Conservation (phyloP, 1,284 basidiomycete species). For the Hymenochaete sp. region DNA sequence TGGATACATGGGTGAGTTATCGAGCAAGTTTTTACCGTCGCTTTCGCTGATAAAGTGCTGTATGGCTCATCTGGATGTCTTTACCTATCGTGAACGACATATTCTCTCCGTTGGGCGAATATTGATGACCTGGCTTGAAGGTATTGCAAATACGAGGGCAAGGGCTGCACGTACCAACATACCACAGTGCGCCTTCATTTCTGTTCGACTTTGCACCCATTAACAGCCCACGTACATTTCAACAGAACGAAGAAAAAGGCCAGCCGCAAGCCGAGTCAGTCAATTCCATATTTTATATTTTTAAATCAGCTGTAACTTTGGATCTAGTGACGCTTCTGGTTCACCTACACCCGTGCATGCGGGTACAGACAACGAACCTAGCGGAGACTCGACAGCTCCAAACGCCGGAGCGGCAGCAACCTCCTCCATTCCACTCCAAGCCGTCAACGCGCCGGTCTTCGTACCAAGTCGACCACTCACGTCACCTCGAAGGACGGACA, state of each 20-base stretch:
- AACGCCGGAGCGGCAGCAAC: slow-evolving; percentile 17
- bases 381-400: background rate
- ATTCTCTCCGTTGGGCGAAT: background rate
- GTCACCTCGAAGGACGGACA: slow-evolving; percentile 22
- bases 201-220: background rate
- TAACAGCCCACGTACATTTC: background rate
- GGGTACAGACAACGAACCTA: background rate
- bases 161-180: slow-evolving; percentile 79
- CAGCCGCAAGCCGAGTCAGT: too few species aligned
- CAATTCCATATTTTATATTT: too few species aligned
- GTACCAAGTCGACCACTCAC: slow-evolving; percentile 54
- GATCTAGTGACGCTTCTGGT: background rate
- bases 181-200: slow-evolving; percentile 46
- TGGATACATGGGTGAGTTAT: slow-evolving; percentile 72
- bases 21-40: too few species aligned
- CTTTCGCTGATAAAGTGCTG: too few species aligned
- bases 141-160: slow-evolving; percentile 77
- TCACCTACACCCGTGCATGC: background rate
- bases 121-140: slow-evolving; percentile 30
- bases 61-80: too few species aligned
- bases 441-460: slow-evolving; percentile 77
- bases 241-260: slow-evolving; percentile 4
- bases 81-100: too few species aligned
- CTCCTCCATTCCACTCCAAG: slow-evolving; percentile 33
- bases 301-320: too few species aligned